Base-by-base conservation (phyloP, 257 asterid genomes). In the Petunia axillaris region DNA sequence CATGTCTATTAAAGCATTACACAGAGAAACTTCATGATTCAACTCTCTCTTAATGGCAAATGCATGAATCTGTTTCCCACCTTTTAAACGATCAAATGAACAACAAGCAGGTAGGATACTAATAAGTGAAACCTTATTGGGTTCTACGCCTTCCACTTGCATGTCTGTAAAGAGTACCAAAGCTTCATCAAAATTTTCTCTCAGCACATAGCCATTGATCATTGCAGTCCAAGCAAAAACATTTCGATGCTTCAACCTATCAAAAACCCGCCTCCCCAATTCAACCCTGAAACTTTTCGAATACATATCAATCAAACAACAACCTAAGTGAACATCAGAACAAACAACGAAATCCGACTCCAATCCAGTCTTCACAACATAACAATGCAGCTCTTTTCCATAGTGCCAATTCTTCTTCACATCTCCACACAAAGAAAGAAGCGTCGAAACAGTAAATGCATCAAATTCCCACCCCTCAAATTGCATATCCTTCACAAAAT, bases 291-390 rank as follows among this genome's bases (percentile, higher is more conserved):
- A 83, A 54, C 83, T 80, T 80, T 87, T 92, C 0, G 93, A 86
- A 76, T 92, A 92, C 89, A 89, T 88, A 85, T 89, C 95, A 46
- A 92, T 86, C 92, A 92, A 84, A 65, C 93, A 86, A 80, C 95
- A 90, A 43, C 90, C 93, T 35, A 92, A 79, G 80, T 88, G 95
- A 84, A 84, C 88, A 73, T 92, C 94, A 37, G 76, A 25, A 38
- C 53, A 85, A n/a, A 13, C 57, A 11, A 74, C 76, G 1, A 44
- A 80, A 74, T 82, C 84, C 76, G 63, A 70, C 59, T 88, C 87
- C 83, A 88, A 79, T 71, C 82, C 86, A 53, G 83, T 84, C 54
- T 68, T 87, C 80, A 89, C 53, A 4, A 87, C 77, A 84, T 89
- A 90, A 71, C 90, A 84, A 77, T 92, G 97, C 59, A 92, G 75